phyloP scores from a whole-genome alignment of 768 basidiomycete genomes.

The Panaeolus cyanescens region DNA sequence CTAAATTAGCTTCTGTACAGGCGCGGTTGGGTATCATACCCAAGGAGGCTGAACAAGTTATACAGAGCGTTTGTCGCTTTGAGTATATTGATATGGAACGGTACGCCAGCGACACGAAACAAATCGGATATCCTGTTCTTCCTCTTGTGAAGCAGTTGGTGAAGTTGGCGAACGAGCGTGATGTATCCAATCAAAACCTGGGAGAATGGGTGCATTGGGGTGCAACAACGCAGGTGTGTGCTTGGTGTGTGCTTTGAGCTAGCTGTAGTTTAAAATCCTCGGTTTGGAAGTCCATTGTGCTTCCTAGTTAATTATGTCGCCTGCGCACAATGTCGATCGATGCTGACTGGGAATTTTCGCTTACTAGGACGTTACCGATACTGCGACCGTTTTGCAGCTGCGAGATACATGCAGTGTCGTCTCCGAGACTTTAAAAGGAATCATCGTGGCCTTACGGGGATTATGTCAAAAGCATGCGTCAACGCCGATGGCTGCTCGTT shows the following conservation, averaged over 20 bases:
- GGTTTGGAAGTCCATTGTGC: not conserved
- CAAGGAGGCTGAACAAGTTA: constrained; percentile 33
- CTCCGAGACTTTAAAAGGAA: constrained; percentile 24
- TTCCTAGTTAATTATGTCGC: not conserved
- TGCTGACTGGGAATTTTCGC: not conserved
- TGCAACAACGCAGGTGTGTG: constrained; percentile 46
- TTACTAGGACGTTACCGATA: constrained; percentile 50
- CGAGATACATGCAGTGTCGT: constrained; percentile 36
- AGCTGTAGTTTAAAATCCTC: not conserved
- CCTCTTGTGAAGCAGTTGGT: constrained; percentile 47
- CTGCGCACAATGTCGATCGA: not conserved
- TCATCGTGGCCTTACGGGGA: constrained; percentile 26
- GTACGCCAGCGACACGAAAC: constrained; percentile 38
- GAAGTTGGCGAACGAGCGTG: constrained; percentile 30
- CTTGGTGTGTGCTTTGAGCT: not conserved
- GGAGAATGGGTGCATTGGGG: constrained; percentile 53
- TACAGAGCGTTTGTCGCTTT: constrained; percentile 31
- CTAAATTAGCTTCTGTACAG: constrained; percentile 29
- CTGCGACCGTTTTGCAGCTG: constrained; percentile 44
- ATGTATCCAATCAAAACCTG: constrained; percentile 23
- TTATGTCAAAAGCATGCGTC: constrained; percentile 32
- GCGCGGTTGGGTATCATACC: constrained; percentile 42
- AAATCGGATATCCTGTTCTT: constrained; percentile 46
- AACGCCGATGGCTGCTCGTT: constrained; percentile 47
- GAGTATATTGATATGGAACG: constrained; percentile 37